A percentile compares a stretch with the other conserved stretches of the same genome.
Evolutionary conservation across 2,329 filamentous ascomycete species (phyloP).

Genomic region (Epichloe sylvatica): DNA sequence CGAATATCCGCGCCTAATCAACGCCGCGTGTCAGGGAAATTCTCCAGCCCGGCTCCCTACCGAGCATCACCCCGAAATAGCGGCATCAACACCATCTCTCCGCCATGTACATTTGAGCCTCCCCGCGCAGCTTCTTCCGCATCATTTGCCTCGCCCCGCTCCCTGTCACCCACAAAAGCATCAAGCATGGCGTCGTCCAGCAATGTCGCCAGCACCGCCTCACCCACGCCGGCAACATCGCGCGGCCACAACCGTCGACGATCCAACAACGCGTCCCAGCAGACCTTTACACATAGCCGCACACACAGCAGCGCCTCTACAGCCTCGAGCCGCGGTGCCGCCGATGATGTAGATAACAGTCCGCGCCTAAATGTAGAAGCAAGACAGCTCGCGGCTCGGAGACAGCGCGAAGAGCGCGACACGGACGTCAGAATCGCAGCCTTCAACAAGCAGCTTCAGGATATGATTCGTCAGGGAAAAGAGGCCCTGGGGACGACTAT

Average conservation of each 20-base stretch:
- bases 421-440: conserved; percentile 66
- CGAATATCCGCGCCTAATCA: conserved; percentile 28
- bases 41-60: conserved; percentile 7
- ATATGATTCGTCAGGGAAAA: conserved; percentile 79
- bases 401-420: conserved; percentile 59
- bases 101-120: conserved; percentile 5
- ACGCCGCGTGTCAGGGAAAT: conserved; percentile 17
- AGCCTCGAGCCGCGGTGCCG: conserved; percentile 19
- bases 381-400: conserved; percentile 56
- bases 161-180: conserved; percentile 29
- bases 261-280: conserved; percentile 3
- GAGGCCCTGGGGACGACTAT: conserved; percentile 68
- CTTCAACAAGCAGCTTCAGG: conserved; percentile 65
- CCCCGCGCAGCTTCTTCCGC: conserved; percentile 17
- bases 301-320: conserved; percentile 31
- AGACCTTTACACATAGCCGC: conserved; percentile 24
- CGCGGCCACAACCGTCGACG: conserved; percentile 9
- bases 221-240: conserved; percentile 11
- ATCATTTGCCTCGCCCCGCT: conserved; percentile 19
- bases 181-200: conserved; percentile 16
- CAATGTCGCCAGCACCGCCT: conserved; percentile 10
- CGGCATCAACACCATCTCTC: conserved; percentile 22
- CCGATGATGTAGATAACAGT: conserved; percentile 19
- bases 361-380: conserved; percentile 51
- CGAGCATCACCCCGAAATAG: conserved; percentile 9